Conservation (phyloP, 1,284 basidiomycete genomes). For the Cystobasidium sp. region DNA sequence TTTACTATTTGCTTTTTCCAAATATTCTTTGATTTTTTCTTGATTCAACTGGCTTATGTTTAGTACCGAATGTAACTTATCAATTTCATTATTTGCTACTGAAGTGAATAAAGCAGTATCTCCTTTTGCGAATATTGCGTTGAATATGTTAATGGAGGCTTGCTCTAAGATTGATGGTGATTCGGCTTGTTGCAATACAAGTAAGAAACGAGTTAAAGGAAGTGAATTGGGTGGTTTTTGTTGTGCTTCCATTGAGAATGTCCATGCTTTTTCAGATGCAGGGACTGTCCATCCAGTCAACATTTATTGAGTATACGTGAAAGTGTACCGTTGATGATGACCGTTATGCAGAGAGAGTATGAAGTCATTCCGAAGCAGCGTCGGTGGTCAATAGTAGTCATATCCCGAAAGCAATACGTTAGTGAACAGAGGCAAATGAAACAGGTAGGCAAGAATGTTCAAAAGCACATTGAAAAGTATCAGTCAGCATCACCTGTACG, state of each 20-base stretch:
- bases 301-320: not conserved
- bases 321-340: too few species aligned
- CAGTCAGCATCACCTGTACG: too few species aligned
- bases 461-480: not conserved
- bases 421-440: too few species aligned
- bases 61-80: not conserved
- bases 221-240: constrained; percentile 41
- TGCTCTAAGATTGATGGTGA: not conserved
- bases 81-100: not conserved
- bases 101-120: constrained; percentile 15
- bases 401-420: not conserved
- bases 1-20: constrained; percentile 28
- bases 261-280: constrained; percentile 36
- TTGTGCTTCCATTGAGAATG: constrained; percentile 19
- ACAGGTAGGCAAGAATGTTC: too few species aligned
- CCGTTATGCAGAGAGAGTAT: too few species aligned
- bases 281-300: constrained; percentile 4
- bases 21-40: constrained; percentile 26
- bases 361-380: too few species aligned
- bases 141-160: constrained; percentile 23
- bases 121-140: constrained; percentile 32
- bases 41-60: not conserved
- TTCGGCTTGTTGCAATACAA: constrained; percentile 4
- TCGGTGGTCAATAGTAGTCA: not conserved
- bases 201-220: constrained; percentile 26